phyloP scores from a whole-genome alignment of 768 basidiomycete species.

The Hydnum rufescens region DNA sequence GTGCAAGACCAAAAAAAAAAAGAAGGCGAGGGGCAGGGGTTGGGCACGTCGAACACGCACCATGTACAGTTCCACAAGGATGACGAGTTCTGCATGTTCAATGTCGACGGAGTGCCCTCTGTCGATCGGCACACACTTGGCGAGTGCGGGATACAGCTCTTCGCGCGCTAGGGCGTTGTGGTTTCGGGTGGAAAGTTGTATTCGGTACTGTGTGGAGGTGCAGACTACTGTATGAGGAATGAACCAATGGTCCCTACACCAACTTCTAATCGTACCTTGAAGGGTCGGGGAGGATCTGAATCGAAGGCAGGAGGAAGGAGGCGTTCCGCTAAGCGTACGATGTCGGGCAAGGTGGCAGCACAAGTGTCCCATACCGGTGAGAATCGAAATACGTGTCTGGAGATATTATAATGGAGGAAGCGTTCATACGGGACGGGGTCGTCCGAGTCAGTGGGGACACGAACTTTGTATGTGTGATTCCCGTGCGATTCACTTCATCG shows the following conservation, averaged over 20 bases:
- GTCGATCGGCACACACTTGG: conserved; percentile 40
- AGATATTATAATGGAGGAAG: neutral
- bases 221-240: neutral
- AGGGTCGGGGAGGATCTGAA: conserved; percentile 22
- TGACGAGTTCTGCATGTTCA: conserved; percentile 45
- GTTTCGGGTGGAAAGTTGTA: conserved; percentile 56
- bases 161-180: conserved; percentile 48
- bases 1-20: conserved; percentile 2
- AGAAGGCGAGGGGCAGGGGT: neutral
- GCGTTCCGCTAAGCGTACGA: conserved; percentile 37
- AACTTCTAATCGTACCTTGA: conserved; percentile 21
- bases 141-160: conserved; percentile 44
- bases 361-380: conserved; percentile 51
- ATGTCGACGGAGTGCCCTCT: conserved; percentile 43
- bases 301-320: conserved; percentile 35
- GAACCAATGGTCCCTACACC: too few relatives aligned
- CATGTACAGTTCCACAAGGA: conserved; percentile 73
- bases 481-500: conserved; percentile 38
- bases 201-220: conserved; percentile 41
- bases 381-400: conserved; percentile 23
- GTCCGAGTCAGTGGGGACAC: too few relatives aligned
- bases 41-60: conserved; percentile 21
- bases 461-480: conserved; percentile 45
- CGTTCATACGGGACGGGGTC: neutral
- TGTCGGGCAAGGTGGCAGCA: conserved; percentile 47